Evolutionary conservation across 2,329 filamentous ascomycete species (phyloP).

Genomic region (Geoglossum cookeanum): DNA sequence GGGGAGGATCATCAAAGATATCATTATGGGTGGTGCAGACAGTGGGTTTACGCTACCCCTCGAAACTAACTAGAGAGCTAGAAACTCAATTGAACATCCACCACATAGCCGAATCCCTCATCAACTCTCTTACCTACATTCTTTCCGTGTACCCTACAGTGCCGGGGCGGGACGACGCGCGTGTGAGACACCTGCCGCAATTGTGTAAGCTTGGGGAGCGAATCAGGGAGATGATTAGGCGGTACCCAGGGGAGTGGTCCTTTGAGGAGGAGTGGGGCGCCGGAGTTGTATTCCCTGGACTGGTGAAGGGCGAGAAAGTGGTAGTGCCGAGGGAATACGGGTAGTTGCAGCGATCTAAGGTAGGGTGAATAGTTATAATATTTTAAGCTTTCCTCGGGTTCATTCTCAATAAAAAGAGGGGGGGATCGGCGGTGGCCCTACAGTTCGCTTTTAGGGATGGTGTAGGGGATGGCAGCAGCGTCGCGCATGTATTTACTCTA

Average conservation of each 20-base stretch:
- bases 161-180: background rate
- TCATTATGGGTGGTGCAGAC: background rate
- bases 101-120: background rate
- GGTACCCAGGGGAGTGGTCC: background rate
- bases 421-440: too few relatives aligned
- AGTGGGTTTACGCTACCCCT: background rate
- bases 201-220: background rate
- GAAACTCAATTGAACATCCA: background rate
- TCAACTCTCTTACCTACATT: background rate
- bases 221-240: background rate
- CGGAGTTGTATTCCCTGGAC: background rate
- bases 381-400: too few relatives aligned
- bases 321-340: background rate
- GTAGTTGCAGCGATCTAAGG: background rate
- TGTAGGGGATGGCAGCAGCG: too few relatives aligned
- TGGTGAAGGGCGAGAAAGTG: background rate
- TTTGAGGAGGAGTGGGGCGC: background rate
- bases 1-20: too few relatives aligned
- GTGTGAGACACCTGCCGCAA: background rate
- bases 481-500: too few relatives aligned
- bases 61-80: background rate
- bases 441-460: too few relatives aligned
- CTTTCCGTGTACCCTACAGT: background rate
- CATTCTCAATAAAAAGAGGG: too few relatives aligned
- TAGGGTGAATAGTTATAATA: too few relatives aligned